phyloP scores from a whole-genome alignment of 140 eudicot species.

The Erigeron philadelphicus region DNA sequence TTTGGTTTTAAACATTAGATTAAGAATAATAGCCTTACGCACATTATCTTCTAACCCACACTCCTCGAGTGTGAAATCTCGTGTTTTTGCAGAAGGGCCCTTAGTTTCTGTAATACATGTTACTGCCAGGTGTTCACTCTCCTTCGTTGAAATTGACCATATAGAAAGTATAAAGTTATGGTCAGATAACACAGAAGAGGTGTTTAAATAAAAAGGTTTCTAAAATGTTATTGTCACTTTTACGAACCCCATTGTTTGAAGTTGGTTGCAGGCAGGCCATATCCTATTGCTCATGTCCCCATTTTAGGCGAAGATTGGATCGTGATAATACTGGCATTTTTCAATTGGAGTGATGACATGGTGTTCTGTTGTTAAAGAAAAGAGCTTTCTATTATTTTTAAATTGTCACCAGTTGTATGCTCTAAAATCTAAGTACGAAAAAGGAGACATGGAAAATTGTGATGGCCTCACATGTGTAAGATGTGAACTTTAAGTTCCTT shows the following conservation, averaged over 20 bases:
- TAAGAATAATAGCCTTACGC: constrained; percentile 16
- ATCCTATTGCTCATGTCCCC: constrained; percentile 14
- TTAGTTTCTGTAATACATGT: constrained; percentile 24
- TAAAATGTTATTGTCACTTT: constrained; percentile 17
- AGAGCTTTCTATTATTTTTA: constrained; percentile 12
- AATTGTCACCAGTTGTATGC: constrained; percentile 18
- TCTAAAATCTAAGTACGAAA: constrained; percentile 20
- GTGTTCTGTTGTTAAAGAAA: constrained; percentile 24
- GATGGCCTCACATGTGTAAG: constrained; percentile 23
- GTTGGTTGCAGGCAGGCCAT: constrained; percentile 31
- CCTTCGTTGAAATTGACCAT: constrained; percentile 20
- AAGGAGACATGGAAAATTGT: constrained; percentile 23
- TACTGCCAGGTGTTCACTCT: constrained; percentile 18
- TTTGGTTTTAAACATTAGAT: not conserved
- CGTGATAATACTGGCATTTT: constrained; percentile 4
- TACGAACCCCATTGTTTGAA: constrained; percentile 27
- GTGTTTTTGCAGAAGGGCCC: constrained; percentile 29
- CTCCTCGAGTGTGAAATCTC: constrained; percentile 29
- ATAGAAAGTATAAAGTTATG: constrained; percentile 18
- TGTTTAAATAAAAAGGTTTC: constrained; percentile 15
- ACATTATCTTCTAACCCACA: constrained; percentile 32
- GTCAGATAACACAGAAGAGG: constrained; percentile 23
- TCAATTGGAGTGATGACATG: constrained; percentile 18
- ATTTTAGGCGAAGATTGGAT: constrained; percentile 28
- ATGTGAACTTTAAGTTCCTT: constrained; percentile 17